Conservation (phyloP, 2,329 filamentous ascomycete genomes). For the Myriosclerotinia scirpicola region DNA sequence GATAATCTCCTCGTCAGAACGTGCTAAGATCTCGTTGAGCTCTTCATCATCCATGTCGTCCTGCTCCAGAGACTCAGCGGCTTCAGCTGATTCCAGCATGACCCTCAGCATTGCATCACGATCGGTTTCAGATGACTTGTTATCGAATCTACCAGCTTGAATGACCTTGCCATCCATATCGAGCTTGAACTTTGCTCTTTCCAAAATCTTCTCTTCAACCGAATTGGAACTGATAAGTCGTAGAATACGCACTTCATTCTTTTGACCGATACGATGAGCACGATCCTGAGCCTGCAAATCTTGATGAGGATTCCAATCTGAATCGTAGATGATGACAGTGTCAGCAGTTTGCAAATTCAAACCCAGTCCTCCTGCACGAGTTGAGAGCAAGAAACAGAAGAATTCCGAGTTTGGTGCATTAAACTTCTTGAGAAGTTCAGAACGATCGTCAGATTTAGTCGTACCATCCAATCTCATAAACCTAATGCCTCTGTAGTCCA, state of each 20-base stretch:
- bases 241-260: conserved; percentile 97
- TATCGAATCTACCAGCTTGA: conserved; percentile 98
- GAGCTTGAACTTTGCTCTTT: conserved; percentile 94
- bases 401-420: conserved; percentile 89
- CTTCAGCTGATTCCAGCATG: conserved; percentile 79
- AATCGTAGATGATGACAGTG: conserved; percentile 99
- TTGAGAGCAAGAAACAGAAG: conserved; percentile 98
- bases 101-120: conserved; percentile 95
- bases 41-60: conserved; percentile 99
- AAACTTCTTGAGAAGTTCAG: conserved; percentile 83
- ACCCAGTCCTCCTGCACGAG: conserved; percentile 95
- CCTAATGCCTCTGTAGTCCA: conserved; percentile 77
- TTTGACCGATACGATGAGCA: conserved; percentile 99
- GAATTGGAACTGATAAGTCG: conserved; percentile 95
- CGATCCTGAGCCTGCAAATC: conserved; percentile 99
- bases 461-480: conserved; percentile 95
- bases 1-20: conserved; percentile 74
- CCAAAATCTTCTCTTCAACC: conserved; percentile 97
- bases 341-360: conserved; percentile 96
- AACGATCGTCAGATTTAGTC: conserved; percentile 96
- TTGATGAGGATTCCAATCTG: conserved; percentile 99
- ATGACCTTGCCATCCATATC: conserved; percentile 99
- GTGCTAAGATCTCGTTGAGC: conserved; percentile 89
- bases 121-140: conserved; percentile 98
- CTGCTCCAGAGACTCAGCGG: conserved; percentile 69